These are phyloP conservation scores for Fusarium beomiforme DNA, from an alignment of 2,329 filamentous ascomycete species.

Conservation along the genomic window DNA sequence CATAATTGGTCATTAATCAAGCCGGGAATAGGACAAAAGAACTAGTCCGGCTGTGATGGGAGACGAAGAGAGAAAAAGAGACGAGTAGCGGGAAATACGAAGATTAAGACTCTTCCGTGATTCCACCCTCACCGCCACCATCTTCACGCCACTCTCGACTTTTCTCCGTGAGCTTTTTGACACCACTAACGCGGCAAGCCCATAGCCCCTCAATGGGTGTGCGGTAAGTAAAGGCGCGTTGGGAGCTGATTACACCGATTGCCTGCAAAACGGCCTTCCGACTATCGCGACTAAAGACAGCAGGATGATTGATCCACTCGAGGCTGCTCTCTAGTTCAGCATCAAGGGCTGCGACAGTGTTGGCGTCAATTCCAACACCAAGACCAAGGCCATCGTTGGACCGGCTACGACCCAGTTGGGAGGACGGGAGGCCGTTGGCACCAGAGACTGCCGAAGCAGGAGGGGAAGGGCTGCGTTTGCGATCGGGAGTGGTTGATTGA, in stretches of 20 bases:
- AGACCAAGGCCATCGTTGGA: slow-evolving; percentile 69
- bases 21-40: slow-evolving; percentile 33
- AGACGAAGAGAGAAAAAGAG: slow-evolving; percentile 18
- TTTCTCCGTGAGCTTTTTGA: slow-evolving; percentile 82
- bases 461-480: slow-evolving; percentile 66
- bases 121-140: slow-evolving; percentile 76
- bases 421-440: slow-evolving; percentile 51
- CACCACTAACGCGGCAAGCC: slow-evolving; percentile 83
- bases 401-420: slow-evolving; percentile 60
- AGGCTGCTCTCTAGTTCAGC: slow-evolving; percentile 88
- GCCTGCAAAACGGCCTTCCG: slow-evolving; percentile 96
- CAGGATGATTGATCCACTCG: slow-evolving; percentile 98
- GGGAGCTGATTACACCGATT: slow-evolving; percentile 95
- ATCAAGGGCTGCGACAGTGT: slow-evolving; percentile 86
- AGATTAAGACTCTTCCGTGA: slow-evolving; percentile 66
- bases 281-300: slow-evolving; percentile 91
- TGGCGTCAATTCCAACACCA: slow-evolving; percentile 81
- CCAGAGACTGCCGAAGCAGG: slow-evolving; percentile 59
- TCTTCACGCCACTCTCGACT: slow-evolving; percentile 93
- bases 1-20: slow-evolving; percentile 42
- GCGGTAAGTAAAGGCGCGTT: slow-evolving; percentile 92
- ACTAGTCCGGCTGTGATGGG: slow-evolving; percentile 30
- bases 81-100: slow-evolving; percentile 9
- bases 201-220: slow-evolving; percentile 90
- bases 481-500: slow-evolving; percentile 59